Base-by-base conservation (phyloP, 805 yeast species). In the Ogataea nonfermentans region DNA sequence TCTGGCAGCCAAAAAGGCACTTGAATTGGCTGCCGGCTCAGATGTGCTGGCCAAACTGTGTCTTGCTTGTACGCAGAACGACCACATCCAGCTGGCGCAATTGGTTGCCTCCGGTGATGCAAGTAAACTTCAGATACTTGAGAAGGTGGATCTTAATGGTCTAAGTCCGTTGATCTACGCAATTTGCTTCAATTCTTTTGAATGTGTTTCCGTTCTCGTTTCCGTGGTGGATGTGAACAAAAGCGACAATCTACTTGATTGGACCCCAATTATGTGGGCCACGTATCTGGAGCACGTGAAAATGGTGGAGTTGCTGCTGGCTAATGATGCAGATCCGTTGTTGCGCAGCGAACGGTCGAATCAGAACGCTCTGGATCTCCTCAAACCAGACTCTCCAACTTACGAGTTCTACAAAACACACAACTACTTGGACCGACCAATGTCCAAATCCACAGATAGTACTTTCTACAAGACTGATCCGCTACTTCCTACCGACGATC, bases 241-340 rank as follows among this genome's bases (percentile, higher is more conserved):
- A 25, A 52, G 60, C 7, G 90, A 82, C 49, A 62, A 68, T 2
- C 40, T 76, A 15, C 56, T 74, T 16, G 69, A 74, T 2, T 79
- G 77, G 59, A 74, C 87, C 0, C 87, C 96, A 9, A 60, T 85
- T 31, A 86, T 85, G 93, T 87, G 95, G 95, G 90, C 95, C 0
- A 77, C 86, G 3, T 74, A 79, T 49, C 69, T 81, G 48, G 74
- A 78, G 38, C 76, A 77, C 38, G 59, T 73, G 43, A 69, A 71
- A 9, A 69, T 82, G 31, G 79, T 77, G 11, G 73, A 76, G 32
- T 62, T 72, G 40, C 63, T 87, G 43, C 60, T 88, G 38, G 75
- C 76, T 29, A 69, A 70, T 41, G 84, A 81, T 25, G 91, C 90
- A 0, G 83, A 81, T 44, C 78, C 79, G 1, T 67, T 72, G 28